phyloP scores from a whole-genome alignment of 495 filamentous ascomycete species.

The Tuber aestivum region DNA sequence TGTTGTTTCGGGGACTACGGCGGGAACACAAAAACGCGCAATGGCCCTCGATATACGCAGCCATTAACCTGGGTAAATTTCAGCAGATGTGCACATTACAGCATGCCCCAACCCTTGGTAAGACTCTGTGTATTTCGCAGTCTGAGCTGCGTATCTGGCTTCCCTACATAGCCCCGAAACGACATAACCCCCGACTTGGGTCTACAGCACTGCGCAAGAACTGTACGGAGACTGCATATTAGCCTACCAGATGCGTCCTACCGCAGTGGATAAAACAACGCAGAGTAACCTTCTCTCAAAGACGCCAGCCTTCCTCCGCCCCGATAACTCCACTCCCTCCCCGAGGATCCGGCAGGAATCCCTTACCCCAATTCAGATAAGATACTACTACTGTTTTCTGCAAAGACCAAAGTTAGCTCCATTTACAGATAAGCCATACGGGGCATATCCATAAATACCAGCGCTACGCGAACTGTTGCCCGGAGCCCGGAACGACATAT shows the following conservation, averaged over 20 bases:
- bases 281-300: background rate
- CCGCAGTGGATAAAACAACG: too few relatives aligned
- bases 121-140: too few relatives aligned
- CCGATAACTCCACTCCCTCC: background rate
- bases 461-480: too few relatives aligned
- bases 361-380: background rate
- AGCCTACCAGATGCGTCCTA: background rate
- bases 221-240: background rate
- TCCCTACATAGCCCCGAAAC: too few relatives aligned
- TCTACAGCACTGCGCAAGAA: background rate
- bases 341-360: background rate
- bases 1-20: too few relatives aligned
- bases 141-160: too few relatives aligned
- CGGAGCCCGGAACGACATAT: background rate
- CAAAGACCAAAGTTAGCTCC: background rate
- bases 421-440: background rate
- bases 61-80: too few relatives aligned
- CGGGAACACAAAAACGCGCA: too few relatives aligned
- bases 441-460: background rate
- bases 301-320: background rate
- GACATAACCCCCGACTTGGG: too few relatives aligned
- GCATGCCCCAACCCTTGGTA: too few relatives aligned
- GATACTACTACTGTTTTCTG: background rate
- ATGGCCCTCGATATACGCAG: too few relatives aligned
- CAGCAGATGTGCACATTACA: too few relatives aligned